Conservation (phyloP, 2,329 filamentous ascomycete species). For the Zopfia rhizophila region DNA sequence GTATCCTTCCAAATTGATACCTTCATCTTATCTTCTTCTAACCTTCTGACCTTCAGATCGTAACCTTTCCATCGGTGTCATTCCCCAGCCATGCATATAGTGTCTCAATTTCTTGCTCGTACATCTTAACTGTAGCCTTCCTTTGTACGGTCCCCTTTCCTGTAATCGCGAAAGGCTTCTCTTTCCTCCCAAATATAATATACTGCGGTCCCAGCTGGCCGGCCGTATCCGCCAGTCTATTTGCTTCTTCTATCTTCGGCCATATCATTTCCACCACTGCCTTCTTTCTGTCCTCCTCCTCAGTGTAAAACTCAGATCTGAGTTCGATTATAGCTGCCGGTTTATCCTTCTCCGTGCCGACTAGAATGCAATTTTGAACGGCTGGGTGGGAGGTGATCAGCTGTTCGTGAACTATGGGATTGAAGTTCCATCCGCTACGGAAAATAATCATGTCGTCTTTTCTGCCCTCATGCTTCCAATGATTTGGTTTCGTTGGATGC, state of each 20-base stretch:
- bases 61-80: no score
- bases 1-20: no score
- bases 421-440: slow-evolving; percentile 31
- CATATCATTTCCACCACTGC: slow-evolving; percentile 57
- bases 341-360: slow-evolving; percentile 43
- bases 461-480: slow-evolving; percentile 37
- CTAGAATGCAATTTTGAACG: slow-evolving; percentile 44
- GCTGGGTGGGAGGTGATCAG: slow-evolving; percentile 37
- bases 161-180: slow-evolving; percentile 58
- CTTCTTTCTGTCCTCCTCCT: slow-evolving; percentile 21
- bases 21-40: not conserved
- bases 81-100: slow-evolving; percentile 50
- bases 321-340: slow-evolving; percentile 46
- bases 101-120: slow-evolving; percentile 59
- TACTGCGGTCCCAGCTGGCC: slow-evolving; percentile 56
- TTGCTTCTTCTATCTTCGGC: slow-evolving; percentile 56
- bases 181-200: slow-evolving; percentile 55
- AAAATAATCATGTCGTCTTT: slow-evolving; percentile 37
- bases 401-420: slow-evolving; percentile 34
- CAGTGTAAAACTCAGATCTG: slow-evolving; percentile 26
- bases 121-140: slow-evolving; percentile 53
- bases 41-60: no score
- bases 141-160: slow-evolving; percentile 61
- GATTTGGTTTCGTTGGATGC: slow-evolving; percentile 36
- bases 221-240: slow-evolving; percentile 53